Evolutionary conservation across 129 eudicot genomes (phyloP).

Genomic region (Solidago caesia): DNA sequence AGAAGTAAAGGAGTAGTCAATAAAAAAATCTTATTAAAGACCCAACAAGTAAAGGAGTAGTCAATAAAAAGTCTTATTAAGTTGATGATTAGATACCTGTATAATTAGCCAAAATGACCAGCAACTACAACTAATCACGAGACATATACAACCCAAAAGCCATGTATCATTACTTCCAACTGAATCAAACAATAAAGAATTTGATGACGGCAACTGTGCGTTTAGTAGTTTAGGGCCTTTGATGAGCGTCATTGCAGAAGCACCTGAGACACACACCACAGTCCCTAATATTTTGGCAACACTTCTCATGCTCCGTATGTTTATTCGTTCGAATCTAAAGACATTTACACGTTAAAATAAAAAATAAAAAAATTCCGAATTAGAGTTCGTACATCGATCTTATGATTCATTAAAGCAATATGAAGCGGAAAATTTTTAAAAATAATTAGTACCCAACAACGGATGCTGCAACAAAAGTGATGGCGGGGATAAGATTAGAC

Average conservation of each 20-base stretch:
- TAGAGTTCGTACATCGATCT: neutral
- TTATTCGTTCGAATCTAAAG: conserved; percentile 56
- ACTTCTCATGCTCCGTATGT: conserved; percentile 58
- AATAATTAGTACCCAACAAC: conserved; percentile 47
- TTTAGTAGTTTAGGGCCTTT: conserved; percentile 80
- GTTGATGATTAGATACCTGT: conserved; percentile 45
- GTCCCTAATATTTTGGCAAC: conserved; percentile 72
- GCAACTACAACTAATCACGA: conserved; percentile 58
- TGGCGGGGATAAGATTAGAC: conserved; percentile 73
- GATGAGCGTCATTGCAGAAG: conserved; percentile 59
- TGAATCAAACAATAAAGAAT: conserved; percentile 28
- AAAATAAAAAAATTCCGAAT: neutral
- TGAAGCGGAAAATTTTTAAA: neutral
- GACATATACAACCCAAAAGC: conserved; percentile 70
- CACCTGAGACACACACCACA: conserved; percentile 63
- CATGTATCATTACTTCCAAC: conserved; percentile 43
- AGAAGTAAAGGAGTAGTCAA: neutral
- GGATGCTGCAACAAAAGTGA: conserved; percentile 71
- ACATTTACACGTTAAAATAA: neutral
- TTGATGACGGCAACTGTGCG: conserved; percentile 37
- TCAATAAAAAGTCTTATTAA: too few species aligned
- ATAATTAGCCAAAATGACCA: conserved; percentile 88
- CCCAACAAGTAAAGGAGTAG: too few species aligned
- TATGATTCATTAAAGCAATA: neutral
- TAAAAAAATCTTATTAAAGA: too few species aligned